A percentile compares a stretch with the other conserved stretches of the same genome.
Conservation (phyloP, 2,329 filamentous ascomycete species). For the Metarhizium humberi region DNA sequence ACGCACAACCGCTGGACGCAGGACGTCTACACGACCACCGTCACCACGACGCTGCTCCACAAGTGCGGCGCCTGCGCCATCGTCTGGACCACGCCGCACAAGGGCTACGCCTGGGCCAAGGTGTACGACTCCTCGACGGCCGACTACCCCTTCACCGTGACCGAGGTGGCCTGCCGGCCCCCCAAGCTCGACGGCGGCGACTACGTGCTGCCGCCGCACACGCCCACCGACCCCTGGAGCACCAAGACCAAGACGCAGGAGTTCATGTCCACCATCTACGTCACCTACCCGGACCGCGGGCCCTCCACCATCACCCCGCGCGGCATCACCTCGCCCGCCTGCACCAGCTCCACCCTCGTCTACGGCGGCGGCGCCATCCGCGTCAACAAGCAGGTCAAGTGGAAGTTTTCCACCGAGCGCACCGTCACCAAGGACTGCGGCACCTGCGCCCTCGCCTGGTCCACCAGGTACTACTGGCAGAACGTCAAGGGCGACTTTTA, state of each 20-base stretch:
- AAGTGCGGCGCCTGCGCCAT: background rate
- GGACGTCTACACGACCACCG: background rate
- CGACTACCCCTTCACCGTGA: background rate
- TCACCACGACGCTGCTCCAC: background rate
- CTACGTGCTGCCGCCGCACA: too few relatives aligned
- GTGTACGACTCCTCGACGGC: background rate
- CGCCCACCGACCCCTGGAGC: background rate
- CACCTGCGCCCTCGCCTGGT: background rate
- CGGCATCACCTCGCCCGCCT: background rate
- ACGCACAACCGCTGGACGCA: background rate
- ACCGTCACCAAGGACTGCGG: background rate
- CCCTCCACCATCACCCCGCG: background rate
- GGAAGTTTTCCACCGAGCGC: background rate
- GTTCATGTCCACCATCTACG: background rate
- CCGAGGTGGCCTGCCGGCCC: background rate
- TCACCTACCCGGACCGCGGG: background rate
- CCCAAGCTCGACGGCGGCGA: too few relatives aligned
- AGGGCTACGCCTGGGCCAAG: background rate
- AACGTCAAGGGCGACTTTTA: background rate
- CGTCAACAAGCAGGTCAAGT: background rate
- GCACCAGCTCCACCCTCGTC: background rate
- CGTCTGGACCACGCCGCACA: background rate
- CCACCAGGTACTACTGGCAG: background rate
- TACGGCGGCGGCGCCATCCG: background rate
- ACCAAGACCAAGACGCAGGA: background rate